phyloP scores from a whole-genome alignment of 2,329 filamentous ascomycete genomes.

The Paracoccidioides lutzii region DNA sequence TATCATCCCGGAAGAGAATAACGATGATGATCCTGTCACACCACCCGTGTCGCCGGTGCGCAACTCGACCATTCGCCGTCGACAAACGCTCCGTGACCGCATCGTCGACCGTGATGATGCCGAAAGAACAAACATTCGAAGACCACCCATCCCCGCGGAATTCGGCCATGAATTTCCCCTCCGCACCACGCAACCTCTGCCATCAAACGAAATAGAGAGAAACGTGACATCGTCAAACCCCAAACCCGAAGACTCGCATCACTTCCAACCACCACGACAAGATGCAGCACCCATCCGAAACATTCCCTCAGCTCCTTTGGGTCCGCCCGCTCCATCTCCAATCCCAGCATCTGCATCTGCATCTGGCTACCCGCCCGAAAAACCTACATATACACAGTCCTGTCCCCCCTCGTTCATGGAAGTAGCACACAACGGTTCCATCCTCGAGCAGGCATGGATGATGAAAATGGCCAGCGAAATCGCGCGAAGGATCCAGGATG shows the following conservation, averaged over 20 bases:
- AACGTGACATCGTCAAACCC: neutral
- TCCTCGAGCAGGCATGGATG: slow-evolving; percentile 36
- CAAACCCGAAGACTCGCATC: neutral
- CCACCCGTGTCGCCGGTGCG: slow-evolving; percentile 37
- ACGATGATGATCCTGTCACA: slow-evolving; percentile 39
- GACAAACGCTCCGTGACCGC: slow-evolving; percentile 24
- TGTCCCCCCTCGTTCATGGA: slow-evolving; percentile 6
- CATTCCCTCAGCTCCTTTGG: neutral
- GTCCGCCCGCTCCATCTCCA: neutral
- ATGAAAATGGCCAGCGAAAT: slow-evolving; percentile 81
- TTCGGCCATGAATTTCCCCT: slow-evolving; percentile 12
- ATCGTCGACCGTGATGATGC: slow-evolving; percentile 15
- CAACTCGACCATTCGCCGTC: slow-evolving; percentile 13
- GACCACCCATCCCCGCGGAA: slow-evolving; percentile 12
- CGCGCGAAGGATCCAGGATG: slow-evolving; percentile 68
- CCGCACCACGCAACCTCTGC: neutral
- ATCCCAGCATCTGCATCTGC: neutral
- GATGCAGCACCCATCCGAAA: neutral
- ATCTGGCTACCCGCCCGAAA: neutral
- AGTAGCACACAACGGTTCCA: slow-evolving; percentile 16
- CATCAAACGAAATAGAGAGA: neutral
- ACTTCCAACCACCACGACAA: neutral
- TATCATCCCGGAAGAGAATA: slow-evolving; percentile 47
- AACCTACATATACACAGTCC: neutral
- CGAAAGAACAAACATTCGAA: slow-evolving; percentile 13